Base-by-base conservation (phyloP, 1,139 yeast species). In the Sugiyamaella neomexicana region DNA sequence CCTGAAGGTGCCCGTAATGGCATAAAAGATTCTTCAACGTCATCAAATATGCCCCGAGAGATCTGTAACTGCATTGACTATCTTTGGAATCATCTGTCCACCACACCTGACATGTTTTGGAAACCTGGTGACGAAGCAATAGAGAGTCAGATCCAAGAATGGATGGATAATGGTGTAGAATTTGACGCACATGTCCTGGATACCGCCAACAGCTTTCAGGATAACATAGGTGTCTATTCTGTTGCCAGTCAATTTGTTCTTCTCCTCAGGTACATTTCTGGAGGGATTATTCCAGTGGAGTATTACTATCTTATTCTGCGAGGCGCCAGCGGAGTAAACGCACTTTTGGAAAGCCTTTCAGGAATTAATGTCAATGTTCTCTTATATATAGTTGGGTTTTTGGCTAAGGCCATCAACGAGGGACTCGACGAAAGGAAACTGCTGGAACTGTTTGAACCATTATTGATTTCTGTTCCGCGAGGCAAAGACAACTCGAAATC, bases 281-380 rank as follows among this genome's bases (percentile, higher is more conserved):
- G 75, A 17, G 77, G 77, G 2, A 64, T 77, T 8, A 67, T 78
- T 10, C 70, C 77, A 0, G 63, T 58, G 15, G 73, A 72, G 29
- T 61, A 72, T 37, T 66, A 72, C 6, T 56, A 59, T 36, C 36
- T 56, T 17, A 53, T 55, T 16, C 55, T 66, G 29, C 61, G 62
- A 17, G 69, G 65, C 12, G 50, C 51, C 8, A 61, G 52, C 9
- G 69, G 64, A n/a, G 65, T 66, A 5, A 58, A 65, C 34, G 58
- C 61, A 46, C 61, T 74, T 1, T 54, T 75, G 40, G 80, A 76
- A 52, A 63, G 62, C 9, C 60, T 75, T 23, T 76, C 78, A 2
- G 66, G 75, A 1, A 62, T 72, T 34, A 69, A 75, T 38, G 74
- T 75, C 40, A 76, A 75, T 53, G 73, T 75, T 5, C 60, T 76